Evolutionary conservation across 805 yeast species (phyloP), one percentile per base, ranked within the genome.

Genomic region (Geotrichum ghanense): DNA sequence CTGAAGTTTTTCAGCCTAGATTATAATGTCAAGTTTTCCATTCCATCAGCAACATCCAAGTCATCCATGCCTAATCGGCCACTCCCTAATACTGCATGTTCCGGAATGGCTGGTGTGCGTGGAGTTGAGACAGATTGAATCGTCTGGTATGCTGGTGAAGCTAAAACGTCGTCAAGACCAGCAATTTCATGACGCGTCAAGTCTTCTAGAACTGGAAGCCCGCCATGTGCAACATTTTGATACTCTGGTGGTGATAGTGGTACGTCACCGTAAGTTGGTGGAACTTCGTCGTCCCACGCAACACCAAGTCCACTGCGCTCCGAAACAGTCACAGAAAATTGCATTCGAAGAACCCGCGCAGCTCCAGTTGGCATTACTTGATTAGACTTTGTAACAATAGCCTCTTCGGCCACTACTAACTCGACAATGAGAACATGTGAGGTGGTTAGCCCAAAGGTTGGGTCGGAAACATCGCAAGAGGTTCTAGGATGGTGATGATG

Each of bases 251-350:
- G 98, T 20, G 89, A 78, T 40, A 86, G 70, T 0, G 94, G 78
- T 19, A 92, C 88, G 53, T 87, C 90, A 46, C 78, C 86, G 58
- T 92, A 92, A 19, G 88, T 83, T 1, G 99, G 99, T 1, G 99
- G 99, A 16, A 94, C 97, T 64, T 92, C 98, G 60, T 90, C 97
- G 64, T 90, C 97, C 97, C 98, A 92, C 0, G 97, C 83, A 24
- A 92, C 86, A 3, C 98, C 98, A 39, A 92, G 71, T 0, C 99
- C 99, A 0, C 95, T 82, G 50, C 97, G 72, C 60, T 89, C 97
- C 2, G 95, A 83, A 20, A 92, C 65, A 2, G 71, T 69, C n/a
- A 90, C 57, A 53, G 83, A 81, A 66, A 92, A 90, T 63, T 89
- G 96, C 97, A 92, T 92, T 53, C 97, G 69, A 50, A 92, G 69